Conservation (phyloP, 2,329 filamentous ascomycete genomes). For the Gliomastix tumulicola region DNA sequence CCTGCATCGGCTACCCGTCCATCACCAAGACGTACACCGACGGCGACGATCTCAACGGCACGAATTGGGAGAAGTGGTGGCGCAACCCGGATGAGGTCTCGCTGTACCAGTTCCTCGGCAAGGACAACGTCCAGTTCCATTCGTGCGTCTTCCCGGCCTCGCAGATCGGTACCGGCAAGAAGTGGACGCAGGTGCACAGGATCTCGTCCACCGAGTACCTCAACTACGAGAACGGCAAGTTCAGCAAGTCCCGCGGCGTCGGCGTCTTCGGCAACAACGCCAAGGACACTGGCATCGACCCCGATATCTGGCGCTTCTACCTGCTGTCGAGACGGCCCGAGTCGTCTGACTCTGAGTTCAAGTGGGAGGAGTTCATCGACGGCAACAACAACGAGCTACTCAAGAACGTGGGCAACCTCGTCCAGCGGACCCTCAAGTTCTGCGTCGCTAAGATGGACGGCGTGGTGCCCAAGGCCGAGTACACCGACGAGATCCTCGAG, state of each 20-base stretch:
- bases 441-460: constrained; percentile 69
- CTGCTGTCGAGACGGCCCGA: constrained; percentile 81
- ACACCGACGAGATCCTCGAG: constrained; percentile 47
- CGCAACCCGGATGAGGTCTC: constrained; percentile 79
- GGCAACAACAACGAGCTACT: constrained; percentile 86
- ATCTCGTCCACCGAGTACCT: constrained; percentile 83
- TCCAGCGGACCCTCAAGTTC: constrained; percentile 69
- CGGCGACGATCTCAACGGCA: constrained; percentile 31
- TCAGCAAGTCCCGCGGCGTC: constrained; percentile 83
- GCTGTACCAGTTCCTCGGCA: constrained; percentile 94
- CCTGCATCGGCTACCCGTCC: constrained; percentile 90
- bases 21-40: constrained; percentile 86
- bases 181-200: constrained; percentile 86
- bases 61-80: constrained; percentile 93
- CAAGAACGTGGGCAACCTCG: constrained; percentile 68
- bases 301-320: constrained; percentile 93
- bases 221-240: constrained; percentile 85
- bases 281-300: constrained; percentile 74
- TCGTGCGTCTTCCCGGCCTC: constrained; percentile 86
- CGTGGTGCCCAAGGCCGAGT: constrained; percentile 55
- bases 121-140: constrained; percentile 60
- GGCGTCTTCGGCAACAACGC: constrained; percentile 91
- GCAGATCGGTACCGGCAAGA: constrained; percentile 75
- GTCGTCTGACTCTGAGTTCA: constrained; percentile 80
- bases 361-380: constrained; percentile 77